These are phyloP conservation scores for Quercus bicolor DNA, from an alignment of 306 rosid genomes.

Conservation along the genomic window DNA sequence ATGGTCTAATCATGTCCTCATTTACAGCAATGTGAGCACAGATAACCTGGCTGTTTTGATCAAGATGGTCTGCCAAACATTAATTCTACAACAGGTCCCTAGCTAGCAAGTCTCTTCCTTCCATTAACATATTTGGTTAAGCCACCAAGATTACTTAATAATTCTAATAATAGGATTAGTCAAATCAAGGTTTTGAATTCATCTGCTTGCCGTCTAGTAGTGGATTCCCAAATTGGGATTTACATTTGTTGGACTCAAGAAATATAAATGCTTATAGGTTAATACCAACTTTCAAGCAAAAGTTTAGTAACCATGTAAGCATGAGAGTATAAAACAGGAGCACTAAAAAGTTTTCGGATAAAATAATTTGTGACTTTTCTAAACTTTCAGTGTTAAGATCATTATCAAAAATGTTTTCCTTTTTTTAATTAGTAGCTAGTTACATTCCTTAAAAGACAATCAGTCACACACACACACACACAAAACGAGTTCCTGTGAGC, in stretches of 20 bases:
- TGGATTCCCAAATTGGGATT: neutral
- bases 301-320: neutral
- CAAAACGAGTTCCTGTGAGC: neutral
- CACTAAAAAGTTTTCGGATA: no score
- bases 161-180: neutral
- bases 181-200: neutral
- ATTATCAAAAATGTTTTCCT: neutral
- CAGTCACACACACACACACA: no score
- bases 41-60: no score
- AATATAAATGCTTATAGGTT: neutral
- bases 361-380: neutral
- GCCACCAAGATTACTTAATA: neutral
- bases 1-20: neutral
- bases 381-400: neutral
- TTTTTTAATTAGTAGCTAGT: neutral
- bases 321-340: neutral
- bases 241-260: neutral
- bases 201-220: neutral
- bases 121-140: neutral
- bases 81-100: neutral
- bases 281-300: neutral
- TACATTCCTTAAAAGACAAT: neutral
- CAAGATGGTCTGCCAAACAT: neutral
- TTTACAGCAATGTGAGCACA: neutral
- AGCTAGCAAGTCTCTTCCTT: neutral